Evolutionary conservation across 169 alveolate species (phyloP).

Genomic region (Perkinsus chesapeaki): DNA sequence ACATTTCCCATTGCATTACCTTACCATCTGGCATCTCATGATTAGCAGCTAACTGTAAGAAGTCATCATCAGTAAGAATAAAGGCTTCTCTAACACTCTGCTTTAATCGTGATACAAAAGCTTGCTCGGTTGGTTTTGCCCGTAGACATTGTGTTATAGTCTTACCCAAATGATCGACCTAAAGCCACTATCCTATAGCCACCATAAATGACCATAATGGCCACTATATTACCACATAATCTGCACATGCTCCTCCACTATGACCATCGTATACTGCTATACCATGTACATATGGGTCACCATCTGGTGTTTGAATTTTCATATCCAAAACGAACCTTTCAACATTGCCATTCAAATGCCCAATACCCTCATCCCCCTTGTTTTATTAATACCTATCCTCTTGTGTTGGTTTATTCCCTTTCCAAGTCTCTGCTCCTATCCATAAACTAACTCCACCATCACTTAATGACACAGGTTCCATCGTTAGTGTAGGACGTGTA

Average conservation of each 20-base stretch:
- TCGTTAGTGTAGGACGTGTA: background rate
- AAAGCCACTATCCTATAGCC: too few species aligned
- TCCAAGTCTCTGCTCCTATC: background rate
- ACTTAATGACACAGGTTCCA: background rate
- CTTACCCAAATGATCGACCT: background rate
- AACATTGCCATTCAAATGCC: background rate
- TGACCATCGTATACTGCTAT: background rate
- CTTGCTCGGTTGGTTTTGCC: background rate
- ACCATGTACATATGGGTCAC: background rate
- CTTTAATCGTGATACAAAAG: background rate
- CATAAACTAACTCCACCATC: background rate
- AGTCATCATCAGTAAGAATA: background rate
- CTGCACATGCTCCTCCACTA: background rate
- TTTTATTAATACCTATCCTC: background rate
- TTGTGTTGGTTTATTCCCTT: background rate
- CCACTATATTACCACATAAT: background rate
- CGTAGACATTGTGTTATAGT: background rate
- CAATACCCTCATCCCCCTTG: background rate
- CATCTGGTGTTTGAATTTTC: background rate
- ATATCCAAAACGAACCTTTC: background rate
- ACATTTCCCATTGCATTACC: background rate
- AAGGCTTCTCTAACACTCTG: background rate
- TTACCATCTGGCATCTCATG: background rate
- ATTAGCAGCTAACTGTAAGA: background rate
- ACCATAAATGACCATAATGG: background rate